Evolutionary conservation across 2,329 filamentous ascomycete species (phyloP).

Genomic region (Colletotrichum salicis): DNA sequence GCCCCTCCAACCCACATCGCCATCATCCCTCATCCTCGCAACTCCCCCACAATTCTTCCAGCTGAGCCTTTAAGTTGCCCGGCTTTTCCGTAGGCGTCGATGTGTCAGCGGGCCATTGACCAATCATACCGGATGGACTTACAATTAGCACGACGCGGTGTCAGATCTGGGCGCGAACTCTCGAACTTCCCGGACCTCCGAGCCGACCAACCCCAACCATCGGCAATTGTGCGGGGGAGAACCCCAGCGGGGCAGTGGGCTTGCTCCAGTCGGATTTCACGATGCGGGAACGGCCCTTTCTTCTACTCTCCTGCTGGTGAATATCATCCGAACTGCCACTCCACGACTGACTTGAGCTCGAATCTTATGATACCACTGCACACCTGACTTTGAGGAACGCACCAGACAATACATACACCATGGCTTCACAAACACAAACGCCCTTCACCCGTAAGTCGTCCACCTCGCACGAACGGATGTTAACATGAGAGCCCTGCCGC

Average conservation of each 20-base stretch:
- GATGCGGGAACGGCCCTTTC: background rate
- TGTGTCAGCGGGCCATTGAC: background rate
- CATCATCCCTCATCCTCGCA: background rate
- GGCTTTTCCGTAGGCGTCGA: constrained; percentile 3
- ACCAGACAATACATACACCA: background rate
- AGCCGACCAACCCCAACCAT: constrained; percentile 10
- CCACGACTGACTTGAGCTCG: background rate
- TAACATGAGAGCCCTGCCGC: background rate
- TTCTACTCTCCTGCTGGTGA: background rate
- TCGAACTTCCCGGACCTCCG: constrained; percentile 31
- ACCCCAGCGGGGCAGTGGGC: background rate
- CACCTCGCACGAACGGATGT: background rate
- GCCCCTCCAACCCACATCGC: constrained; percentile 1
- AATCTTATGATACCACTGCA: background rate
- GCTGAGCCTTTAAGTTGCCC: background rate
- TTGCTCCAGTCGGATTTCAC: constrained; percentile 18
- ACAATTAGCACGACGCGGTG: constrained; percentile 7
- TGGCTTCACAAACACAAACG: constrained; percentile 6
- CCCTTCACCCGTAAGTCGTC: constrained; percentile 15
- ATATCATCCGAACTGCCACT: constrained; percentile 17
- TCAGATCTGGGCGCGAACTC: background rate
- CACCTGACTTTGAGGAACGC: background rate
- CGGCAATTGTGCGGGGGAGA: constrained; percentile 21
- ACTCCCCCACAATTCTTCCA: background rate
- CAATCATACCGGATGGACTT: background rate